Percentiles rank a stretch among this genome's conserved stretches.
phyloP scores from a whole-genome alignment of 2,329 filamentous ascomycete genomes.

The Knoxdaviesia proteae region DNA sequence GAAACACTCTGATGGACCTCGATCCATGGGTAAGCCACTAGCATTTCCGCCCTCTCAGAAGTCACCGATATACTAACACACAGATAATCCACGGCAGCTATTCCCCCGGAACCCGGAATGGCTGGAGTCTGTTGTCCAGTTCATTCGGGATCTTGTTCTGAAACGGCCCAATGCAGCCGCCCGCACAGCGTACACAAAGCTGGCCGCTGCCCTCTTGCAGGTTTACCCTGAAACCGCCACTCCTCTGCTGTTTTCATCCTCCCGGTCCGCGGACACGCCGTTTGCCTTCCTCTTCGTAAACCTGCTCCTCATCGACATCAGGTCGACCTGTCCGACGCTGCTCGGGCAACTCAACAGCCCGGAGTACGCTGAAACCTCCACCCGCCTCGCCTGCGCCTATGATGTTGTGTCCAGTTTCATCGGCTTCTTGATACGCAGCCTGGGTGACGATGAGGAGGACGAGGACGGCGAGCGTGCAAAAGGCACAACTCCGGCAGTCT shows the following conservation, averaged over 20 bases:
- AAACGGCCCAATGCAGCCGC: slow-evolving; percentile 32
- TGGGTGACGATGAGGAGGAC: slow-evolving; percentile 23
- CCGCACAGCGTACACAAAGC: slow-evolving; percentile 36
- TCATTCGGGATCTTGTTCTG: slow-evolving; percentile 31
- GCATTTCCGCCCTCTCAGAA: background rate
- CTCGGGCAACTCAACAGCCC: slow-evolving; percentile 34
- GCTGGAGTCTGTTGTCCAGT: slow-evolving; percentile 23
- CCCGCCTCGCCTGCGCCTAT: slow-evolving; percentile 37
- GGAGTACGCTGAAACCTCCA: slow-evolving; percentile 27
- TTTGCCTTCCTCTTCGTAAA: slow-evolving; percentile 42
- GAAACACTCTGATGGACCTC: slow-evolving; percentile 26
- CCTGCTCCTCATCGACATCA: slow-evolving; percentile 44
- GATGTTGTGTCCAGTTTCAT: slow-evolving; percentile 42
- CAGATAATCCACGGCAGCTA: slow-evolving; percentile 14
- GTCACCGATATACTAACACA: background rate
- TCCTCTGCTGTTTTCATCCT: slow-evolving; percentile 29
- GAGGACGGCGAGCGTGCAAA: background rate
- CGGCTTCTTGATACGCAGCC: slow-evolving; percentile 30
- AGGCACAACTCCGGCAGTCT: background rate
- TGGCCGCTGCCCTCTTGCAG: slow-evolving; percentile 35
- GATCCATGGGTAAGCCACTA: slow-evolving; percentile 21
- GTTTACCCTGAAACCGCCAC: slow-evolving; percentile 26
- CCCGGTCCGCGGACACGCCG: slow-evolving; percentile 23
- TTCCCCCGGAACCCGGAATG: slow-evolving; percentile 29
- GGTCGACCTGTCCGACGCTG: slow-evolving; percentile 38